Percentiles rank a stretch among this genome's conserved stretches.
Evolutionary conservation across 164 flowering plant genomes (phyloP).

Genomic region (Santalum album): DNA sequence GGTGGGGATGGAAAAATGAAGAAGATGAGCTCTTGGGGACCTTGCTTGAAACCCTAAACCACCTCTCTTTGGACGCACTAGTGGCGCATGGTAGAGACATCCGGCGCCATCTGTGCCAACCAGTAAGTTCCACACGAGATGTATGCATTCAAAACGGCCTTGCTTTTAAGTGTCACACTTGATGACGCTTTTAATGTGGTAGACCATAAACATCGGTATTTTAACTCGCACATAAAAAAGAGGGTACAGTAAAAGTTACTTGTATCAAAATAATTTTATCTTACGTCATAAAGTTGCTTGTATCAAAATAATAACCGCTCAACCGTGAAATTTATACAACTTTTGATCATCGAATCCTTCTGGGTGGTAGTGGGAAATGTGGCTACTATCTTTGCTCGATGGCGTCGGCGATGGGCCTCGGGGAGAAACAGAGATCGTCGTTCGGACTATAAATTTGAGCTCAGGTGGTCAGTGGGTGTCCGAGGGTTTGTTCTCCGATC

Average conservation of each 20-base stretch:
- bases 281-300: too few relatives aligned
- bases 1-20: constrained; percentile 13
- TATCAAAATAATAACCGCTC: too few relatives aligned
- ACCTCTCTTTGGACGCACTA: constrained; percentile 35
- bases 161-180: too few relatives aligned
- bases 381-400: constrained; percentile 38
- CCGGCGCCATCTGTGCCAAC: constrained; percentile 20
- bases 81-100: constrained; percentile 43
- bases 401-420: constrained; percentile 13
- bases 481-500: constrained; percentile 17
- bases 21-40: constrained; percentile 23
- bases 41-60: constrained; percentile 32
- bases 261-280: too few relatives aligned
- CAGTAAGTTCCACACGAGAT: constrained; percentile 45
- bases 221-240: too few relatives aligned
- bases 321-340: too few relatives aligned
- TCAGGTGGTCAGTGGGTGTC: constrained; percentile 13
- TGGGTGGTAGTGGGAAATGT: constrained; percentile 47
- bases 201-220: too few relatives aligned
- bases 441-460: constrained; percentile 19
- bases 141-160: background rate
- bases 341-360: background rate
- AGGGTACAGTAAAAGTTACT: too few relatives aligned
- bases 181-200: too few relatives aligned
- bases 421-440: constrained; percentile 29